phyloP scores from a whole-genome alignment of 2,329 filamentous ascomycete genomes.

The Monosporascus sp. region DNA sequence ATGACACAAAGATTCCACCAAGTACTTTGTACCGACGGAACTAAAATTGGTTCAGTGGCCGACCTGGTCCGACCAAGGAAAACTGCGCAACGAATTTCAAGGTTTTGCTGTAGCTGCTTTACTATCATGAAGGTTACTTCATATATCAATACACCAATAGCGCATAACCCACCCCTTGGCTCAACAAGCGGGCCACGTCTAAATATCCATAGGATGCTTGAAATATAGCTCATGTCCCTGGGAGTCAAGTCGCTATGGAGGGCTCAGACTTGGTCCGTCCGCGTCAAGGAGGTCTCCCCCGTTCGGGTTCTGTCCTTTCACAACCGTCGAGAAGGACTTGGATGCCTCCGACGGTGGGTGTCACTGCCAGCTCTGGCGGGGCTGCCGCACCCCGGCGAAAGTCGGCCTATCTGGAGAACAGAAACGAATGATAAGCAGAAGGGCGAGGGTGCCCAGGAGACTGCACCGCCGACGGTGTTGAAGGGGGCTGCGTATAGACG shows the following conservation, averaged over 20 bases:
- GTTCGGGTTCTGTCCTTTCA: constrained; percentile 7
- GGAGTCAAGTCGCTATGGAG: constrained; percentile 24
- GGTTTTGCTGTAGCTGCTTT: no score
- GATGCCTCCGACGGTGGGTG: background rate
- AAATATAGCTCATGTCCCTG: constrained; percentile 28
- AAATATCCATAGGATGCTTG: constrained; percentile 17
- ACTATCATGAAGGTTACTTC: no score
- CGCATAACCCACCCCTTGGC: background rate
- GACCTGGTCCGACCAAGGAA: no score
- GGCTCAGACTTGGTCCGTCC: constrained; percentile 17
- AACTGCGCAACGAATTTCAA: no score
- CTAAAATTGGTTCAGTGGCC: no score
- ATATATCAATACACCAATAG: no score
- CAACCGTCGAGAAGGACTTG: no score
- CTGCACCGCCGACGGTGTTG: background rate
- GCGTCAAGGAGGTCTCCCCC: constrained; percentile 20
- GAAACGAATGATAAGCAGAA: background rate
- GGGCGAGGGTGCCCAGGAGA: background rate
- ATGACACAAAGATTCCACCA: no score
- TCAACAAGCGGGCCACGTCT: background rate
- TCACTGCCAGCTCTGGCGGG: background rate
- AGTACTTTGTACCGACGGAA: no score
- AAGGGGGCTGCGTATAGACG: constrained; percentile 5
- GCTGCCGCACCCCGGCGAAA: no score
- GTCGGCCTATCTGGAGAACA: background rate